phyloP scores from a whole-genome alignment of 148 eudicot genomes.

The Nepenthes mirabilis region DNA sequence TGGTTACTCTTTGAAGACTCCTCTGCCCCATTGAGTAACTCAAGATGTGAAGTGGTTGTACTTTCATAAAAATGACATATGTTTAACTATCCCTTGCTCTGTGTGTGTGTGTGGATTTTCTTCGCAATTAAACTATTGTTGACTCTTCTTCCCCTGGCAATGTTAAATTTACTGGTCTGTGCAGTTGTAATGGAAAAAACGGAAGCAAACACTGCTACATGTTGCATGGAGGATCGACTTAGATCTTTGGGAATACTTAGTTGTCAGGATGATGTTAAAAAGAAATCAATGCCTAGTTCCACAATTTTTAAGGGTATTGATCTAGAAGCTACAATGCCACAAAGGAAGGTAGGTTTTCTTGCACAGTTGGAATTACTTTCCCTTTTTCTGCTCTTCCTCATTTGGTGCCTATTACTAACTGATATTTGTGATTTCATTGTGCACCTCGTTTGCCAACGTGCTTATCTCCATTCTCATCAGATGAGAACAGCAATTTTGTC shows the following conservation, averaged over 20 bases:
- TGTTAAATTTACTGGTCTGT: not conserved
- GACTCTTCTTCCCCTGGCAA: too few species aligned
- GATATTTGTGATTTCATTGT: too few species aligned
- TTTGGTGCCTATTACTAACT: not conserved
- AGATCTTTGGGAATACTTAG: slow-evolving; percentile 55
- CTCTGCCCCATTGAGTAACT: too few species aligned
- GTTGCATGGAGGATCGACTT: slow-evolving; percentile 66
- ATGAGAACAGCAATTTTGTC: slow-evolving; percentile 54
- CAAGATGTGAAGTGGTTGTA: too few species aligned
- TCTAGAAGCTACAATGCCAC: slow-evolving; percentile 45
- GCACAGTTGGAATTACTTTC: not conserved
- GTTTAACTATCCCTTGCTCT: too few species aligned
- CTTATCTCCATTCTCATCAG: slow-evolving; percentile 16
- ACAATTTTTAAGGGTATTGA: slow-evolving; percentile 33
- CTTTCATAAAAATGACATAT: too few species aligned
- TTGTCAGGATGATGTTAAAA: slow-evolving; percentile 15
- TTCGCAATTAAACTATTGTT: too few species aligned
- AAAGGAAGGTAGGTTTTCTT: slow-evolving; percentile 42
- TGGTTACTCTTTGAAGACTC: too few species aligned
- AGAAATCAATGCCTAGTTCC: slow-evolving; percentile 20
- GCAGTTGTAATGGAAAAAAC: slow-evolving; percentile 24
- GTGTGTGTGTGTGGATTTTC: too few species aligned
- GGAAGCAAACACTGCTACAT: slow-evolving; percentile 17
- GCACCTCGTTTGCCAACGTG: not conserved
- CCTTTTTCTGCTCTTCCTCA: not conserved